Base-by-base conservation (phyloP, 2,329 filamentous ascomycete genomes). In the Lasiodiplodia theobromae region DNA sequence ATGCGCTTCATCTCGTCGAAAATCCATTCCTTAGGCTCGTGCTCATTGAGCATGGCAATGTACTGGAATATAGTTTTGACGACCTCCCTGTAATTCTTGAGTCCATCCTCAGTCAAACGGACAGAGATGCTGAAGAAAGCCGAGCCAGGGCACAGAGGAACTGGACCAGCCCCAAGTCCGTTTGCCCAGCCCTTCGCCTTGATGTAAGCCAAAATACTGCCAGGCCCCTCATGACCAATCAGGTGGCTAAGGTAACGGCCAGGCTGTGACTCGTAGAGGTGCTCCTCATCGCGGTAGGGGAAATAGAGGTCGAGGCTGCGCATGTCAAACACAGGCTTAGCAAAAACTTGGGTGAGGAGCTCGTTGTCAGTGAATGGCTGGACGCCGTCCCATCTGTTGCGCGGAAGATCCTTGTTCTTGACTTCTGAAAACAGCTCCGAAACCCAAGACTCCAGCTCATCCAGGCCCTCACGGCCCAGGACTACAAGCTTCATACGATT, bases 401-500 rank as follows among this genome's bases (percentile, higher is more conserved):
- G 84, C 8, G 89, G 83, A 18, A 97, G 84, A 72, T 94, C 84
- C 81, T 97, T 95, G 82, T 97, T 95, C 68, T 88, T 88, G 21
- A 97, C 89, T 67, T 86, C 87, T 0, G 92, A 90, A 78, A 97
- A 97, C 69, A 97, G 84, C 73, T 97, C 92, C 3, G 88, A 86
- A 0, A 92, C 92, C 94, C 94, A 97, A 67, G 86, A 83, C 79
- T 97, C 91, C 68, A 97, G 83, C 21, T 93, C 88, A 74, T 97
- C 93, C 69, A 97, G 84, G 6, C 89, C 85, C 78, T 97, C 94
- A 63, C 91, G 87, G 0, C 94, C 94, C 25, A 97, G 81, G 4
- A 97, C 89, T 47, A 94, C 93, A 62, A 97, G 84, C 84, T 97
- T 97, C 92, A 97, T 97, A 49, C 90, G 87, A 76, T 97, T 97